Percentiles rank a stretch among this genome's conserved stretches.
These are phyloP conservation scores for Pseudozyma pruni DNA, from an alignment of 1,284 basidiomycete genomes.

Conservation along the genomic window DNA sequence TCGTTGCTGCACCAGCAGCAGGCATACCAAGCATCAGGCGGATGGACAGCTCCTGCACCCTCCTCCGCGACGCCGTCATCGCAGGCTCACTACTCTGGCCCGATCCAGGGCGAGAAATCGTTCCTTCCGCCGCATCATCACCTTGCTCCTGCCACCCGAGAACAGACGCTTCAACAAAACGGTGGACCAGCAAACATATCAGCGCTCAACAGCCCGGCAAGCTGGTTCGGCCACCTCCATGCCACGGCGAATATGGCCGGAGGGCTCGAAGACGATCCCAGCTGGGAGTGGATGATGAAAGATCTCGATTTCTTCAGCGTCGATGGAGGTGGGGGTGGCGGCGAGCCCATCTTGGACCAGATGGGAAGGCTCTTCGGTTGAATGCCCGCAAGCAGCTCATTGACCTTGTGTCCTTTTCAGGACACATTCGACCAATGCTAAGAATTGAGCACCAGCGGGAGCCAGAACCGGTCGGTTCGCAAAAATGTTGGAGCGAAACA, in stretches of 20 bases:
- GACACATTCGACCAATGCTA: too few relatives aligned
- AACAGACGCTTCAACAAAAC: too few relatives aligned
- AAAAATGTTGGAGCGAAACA: too few relatives aligned
- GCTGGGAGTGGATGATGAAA: slow-evolving; percentile 48
- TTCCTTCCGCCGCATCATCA: neutral
- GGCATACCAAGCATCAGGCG: neutral
- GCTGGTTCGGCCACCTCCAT: slow-evolving; percentile 16
- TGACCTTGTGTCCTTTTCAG: too few relatives aligned
- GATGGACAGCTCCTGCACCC: slow-evolving; percentile 3
- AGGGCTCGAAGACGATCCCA: slow-evolving; percentile 15
- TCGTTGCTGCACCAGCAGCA: neutral
- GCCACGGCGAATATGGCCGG: too few relatives aligned
- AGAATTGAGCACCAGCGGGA: too few relatives aligned
- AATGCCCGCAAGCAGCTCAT: neutral
- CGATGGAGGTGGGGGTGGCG: slow-evolving; percentile 40
- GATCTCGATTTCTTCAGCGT: slow-evolving; percentile 39
- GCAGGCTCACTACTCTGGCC: too few relatives aligned
- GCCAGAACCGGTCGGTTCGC: too few relatives aligned
- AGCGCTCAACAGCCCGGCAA: slow-evolving; percentile 8
- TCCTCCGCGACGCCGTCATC: neutral
- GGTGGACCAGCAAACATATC: neutral
- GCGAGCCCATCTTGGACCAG: slow-evolving; percentile 46
- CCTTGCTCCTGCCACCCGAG: too few relatives aligned
- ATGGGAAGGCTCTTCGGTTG: slow-evolving; percentile 37
- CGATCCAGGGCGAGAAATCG: too few relatives aligned